A percentile compares a stretch with the other conserved stretches of the same genome.
phyloP scores from a whole-genome alignment of 1,284 basidiomycete genomes.

The Ustilago crameri region DNA sequence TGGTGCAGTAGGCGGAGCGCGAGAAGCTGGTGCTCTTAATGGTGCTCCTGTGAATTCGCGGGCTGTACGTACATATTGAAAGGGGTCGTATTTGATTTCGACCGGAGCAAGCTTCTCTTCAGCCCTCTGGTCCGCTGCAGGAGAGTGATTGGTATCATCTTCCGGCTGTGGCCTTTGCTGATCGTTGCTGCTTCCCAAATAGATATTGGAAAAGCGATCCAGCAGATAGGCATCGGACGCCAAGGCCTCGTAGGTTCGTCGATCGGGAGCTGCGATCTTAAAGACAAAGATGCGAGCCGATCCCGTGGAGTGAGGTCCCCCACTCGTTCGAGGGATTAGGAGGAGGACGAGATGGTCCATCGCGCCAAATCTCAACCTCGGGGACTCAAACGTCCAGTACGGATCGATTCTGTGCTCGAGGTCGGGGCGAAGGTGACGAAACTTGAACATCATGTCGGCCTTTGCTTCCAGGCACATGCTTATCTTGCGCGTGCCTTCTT shows the following conservation, averaged over 20 bases:
- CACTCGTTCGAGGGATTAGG: neutral
- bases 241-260: neutral
- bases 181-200: neutral
- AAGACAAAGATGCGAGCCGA: neutral
- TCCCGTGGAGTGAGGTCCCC: neutral
- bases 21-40: neutral
- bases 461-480: neutral
- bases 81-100: slow-evolving; percentile 2
- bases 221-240: slow-evolving; percentile 1
- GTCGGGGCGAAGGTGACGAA: neutral
- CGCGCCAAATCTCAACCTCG: neutral
- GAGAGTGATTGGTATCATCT: neutral
- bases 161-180: too few species aligned
- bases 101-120: too few species aligned
- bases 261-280: neutral
- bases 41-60: neutral
- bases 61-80: slow-evolving; percentile 3
- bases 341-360: neutral
- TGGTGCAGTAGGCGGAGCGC: too few species aligned
- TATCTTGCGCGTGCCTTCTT: neutral
- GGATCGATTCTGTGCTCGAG: neutral
- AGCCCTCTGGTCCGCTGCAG: neutral
- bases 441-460: neutral
- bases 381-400: neutral
- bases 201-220: slow-evolving; percentile 2